These are phyloP conservation scores for Torulaspora quercuum DNA, from an alignment of 805 yeast species.

Conservation along the genomic window DNA sequence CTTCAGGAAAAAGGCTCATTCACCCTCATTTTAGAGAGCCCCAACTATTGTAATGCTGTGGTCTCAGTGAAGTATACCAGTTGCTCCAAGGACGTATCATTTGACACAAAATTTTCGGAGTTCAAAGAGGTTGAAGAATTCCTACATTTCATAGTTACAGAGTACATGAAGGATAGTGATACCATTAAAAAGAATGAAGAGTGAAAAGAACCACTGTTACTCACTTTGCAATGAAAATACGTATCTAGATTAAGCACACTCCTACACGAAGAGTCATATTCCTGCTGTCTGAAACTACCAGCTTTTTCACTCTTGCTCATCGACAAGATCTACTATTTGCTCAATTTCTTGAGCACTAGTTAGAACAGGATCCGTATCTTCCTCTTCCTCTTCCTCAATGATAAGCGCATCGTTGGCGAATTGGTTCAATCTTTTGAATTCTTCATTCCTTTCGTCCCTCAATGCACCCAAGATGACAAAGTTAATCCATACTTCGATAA, in stretches of 20 bases:
- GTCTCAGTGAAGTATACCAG: conserved; percentile 24
- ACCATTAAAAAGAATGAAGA: conserved; percentile 4
- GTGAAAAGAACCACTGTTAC: not conserved
- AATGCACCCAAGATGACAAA: conserved; percentile 58
- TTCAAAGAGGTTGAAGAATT: conserved; percentile 37
- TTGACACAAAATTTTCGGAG: conserved; percentile 33
- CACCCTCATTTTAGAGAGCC: conserved; percentile 24
- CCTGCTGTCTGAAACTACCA: no score
- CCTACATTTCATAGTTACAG: conserved; percentile 32
- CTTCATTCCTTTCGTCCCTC: conserved; percentile 58
- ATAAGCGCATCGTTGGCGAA: conserved; percentile 11
- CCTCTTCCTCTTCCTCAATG: conserved; percentile 12
- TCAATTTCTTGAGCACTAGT: conserved; percentile 15
- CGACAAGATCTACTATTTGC: conserved; percentile 6
- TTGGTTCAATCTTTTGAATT: conserved; percentile 39
- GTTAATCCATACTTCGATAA: conserved; percentile 68
- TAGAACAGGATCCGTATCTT: conserved; percentile 7
- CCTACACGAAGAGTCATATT: no score
- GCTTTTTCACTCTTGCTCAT: conserved; percentile 3
- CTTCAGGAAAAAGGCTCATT: conserved; percentile 18
- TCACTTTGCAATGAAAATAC: not conserved
- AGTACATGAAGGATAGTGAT: conserved; percentile 22
- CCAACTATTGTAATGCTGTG: conserved; percentile 35
- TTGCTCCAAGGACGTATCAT: conserved; percentile 10
- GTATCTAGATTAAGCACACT: no score